These are phyloP conservation scores for Aspergillus mulundensis DNA, from an alignment of 495 filamentous ascomycete species.

Conservation along the genomic window DNA sequence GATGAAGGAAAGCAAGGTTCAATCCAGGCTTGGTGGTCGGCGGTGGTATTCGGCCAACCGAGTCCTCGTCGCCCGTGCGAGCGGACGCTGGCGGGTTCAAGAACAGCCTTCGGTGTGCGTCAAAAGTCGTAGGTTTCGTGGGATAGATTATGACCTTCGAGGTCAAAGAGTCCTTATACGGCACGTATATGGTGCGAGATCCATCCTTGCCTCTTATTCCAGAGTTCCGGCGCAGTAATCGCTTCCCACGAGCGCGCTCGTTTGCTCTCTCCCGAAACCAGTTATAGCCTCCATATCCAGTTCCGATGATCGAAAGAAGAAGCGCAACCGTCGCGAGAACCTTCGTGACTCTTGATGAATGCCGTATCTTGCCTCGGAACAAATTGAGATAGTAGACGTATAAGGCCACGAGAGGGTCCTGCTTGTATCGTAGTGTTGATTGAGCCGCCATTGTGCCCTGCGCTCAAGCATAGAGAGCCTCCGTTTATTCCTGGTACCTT, in stretches of 20 bases:
- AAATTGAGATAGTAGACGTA: constrained; percentile 62
- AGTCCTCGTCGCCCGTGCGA: constrained; percentile 64
- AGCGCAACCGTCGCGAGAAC: constrained; percentile 72
- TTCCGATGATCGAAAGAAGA: constrained; percentile 66
- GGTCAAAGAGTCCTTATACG: constrained; percentile 73
- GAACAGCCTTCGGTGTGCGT: constrained; percentile 91
- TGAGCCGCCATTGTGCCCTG: constrained; percentile 68
- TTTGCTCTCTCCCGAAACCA: constrained; percentile 66
- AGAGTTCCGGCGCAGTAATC: constrained; percentile 84
- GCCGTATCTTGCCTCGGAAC: constrained; percentile 55
- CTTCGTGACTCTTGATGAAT: constrained; percentile 62
- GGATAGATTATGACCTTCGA: constrained; percentile 87
- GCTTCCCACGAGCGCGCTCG: constrained; percentile 74
- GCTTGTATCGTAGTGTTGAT: constrained; percentile 77
- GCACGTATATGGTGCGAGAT: constrained; percentile 88
- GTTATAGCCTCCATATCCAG: constrained; percentile 68
- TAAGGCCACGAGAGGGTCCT: constrained; percentile 66
- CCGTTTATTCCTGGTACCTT: constrained; percentile 7
- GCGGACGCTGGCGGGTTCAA: constrained; percentile 81
- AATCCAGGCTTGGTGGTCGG: constrained; percentile 85
- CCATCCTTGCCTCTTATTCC: constrained; percentile 91
- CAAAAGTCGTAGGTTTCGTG: constrained; percentile 92
- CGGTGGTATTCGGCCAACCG: constrained; percentile 66
- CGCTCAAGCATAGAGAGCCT: background rate
- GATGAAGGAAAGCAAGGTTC: constrained; percentile 97